Conservation (phyloP, 192 early-diverging fungal genomes). For the Coemansia sp. region DNA sequence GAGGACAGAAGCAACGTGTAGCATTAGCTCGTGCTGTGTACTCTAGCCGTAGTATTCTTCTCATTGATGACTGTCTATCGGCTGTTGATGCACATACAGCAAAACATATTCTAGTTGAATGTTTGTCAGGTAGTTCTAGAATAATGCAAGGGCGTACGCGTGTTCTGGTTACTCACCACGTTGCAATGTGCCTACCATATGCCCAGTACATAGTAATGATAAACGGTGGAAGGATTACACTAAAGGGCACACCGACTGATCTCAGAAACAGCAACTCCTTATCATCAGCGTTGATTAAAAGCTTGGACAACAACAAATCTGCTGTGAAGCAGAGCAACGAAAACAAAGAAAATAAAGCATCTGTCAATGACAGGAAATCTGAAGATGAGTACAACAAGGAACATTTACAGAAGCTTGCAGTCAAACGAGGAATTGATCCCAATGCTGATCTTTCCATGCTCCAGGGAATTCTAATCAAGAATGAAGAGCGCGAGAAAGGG, state of each 20-base stretch:
- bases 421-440: conserved; percentile 36
- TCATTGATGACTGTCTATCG: conserved; percentile 85
- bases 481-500: conserved; percentile 80
- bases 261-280: neutral
- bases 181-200: conserved; percentile 61
- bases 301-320: neutral
- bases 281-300: neutral
- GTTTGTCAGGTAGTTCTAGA: conserved; percentile 56
- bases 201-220: conserved; percentile 19
- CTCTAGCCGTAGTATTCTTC: conserved; percentile 60
- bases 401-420: conserved; percentile 22
- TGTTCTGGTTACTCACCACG: conserved; percentile 87
- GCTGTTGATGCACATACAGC: conserved; percentile 95
- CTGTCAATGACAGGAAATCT: conserved; percentile 6
- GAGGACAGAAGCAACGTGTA: conserved; percentile 85
- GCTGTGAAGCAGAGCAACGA: neutral
- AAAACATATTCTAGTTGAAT: conserved; percentile 73
- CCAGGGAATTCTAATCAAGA: conserved; percentile 68
- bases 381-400: conserved; percentile 32
- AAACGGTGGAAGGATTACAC: conserved; percentile 43
- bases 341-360: no score
- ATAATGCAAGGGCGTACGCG: conserved; percentile 72
- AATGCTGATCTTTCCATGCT: conserved; percentile 18
- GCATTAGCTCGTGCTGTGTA: conserved; percentile 85
- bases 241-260: conserved; percentile 21